Evolutionary conservation across 768 basidiomycete genomes (phyloP).

Genomic region (Russula ochroleuca): DNA sequence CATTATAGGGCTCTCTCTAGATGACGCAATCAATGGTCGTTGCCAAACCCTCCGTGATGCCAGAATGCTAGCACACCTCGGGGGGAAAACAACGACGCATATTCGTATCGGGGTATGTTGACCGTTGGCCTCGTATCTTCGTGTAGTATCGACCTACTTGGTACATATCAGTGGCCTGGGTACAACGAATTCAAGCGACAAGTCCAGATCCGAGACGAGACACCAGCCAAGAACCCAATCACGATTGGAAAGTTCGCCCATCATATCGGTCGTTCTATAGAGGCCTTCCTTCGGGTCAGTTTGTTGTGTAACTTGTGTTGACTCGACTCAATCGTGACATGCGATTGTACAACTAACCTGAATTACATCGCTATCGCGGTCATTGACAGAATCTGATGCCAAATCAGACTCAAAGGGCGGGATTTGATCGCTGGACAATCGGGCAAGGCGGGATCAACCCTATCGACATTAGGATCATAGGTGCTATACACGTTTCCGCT

Average conservation of each 20-base stretch:
- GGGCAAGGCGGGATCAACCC: slow-evolving; percentile 4
- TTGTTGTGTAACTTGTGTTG: not conserved
- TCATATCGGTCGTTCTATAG: slow-evolving; percentile 17
- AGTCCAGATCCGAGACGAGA: slow-evolving; percentile 21
- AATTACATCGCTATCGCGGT: not conserved
- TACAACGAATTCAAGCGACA: slow-evolving; percentile 16
- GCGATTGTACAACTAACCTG: not conserved
- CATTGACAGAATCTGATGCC: not conserved
- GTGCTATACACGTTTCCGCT: slow-evolving; percentile 21
- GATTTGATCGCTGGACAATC: slow-evolving; percentile 5
- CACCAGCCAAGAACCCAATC: slow-evolving; percentile 5
- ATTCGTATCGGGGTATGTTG: slow-evolving; percentile 20
- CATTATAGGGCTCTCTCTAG: slow-evolving; percentile 11
- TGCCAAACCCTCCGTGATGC: slow-evolving; percentile 8
- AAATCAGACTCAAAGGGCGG: not conserved
- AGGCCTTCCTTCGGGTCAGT: slow-evolving; percentile 18
- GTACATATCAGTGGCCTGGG: slow-evolving; percentile 17
- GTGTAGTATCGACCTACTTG: not conserved
- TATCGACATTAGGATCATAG: slow-evolving; percentile 13
- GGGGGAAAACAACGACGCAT: slow-evolving; percentile 12
- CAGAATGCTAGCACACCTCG: not conserved
- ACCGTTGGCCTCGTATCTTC: not conserved
- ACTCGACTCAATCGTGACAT: too few relatives aligned
- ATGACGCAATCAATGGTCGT: slow-evolving; percentile 10
- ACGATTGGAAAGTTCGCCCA: slow-evolving; percentile 19